These are phyloP conservation scores for Claviceps quebecensis DNA, from an alignment of 2,329 filamentous ascomycete species.

Conservation along the genomic window DNA sequence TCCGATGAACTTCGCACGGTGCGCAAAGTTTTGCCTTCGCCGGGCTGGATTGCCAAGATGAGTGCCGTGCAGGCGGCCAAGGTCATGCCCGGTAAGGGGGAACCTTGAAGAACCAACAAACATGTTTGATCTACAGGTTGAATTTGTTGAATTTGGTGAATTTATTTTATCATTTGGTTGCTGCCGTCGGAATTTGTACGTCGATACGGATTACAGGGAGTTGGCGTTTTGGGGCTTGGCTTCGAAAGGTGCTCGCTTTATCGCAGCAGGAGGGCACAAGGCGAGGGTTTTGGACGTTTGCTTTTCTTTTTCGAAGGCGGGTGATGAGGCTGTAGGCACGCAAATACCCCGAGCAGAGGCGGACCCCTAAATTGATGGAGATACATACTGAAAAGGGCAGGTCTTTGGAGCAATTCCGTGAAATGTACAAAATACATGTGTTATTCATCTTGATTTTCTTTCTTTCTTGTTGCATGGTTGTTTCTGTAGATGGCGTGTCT, in stretches of 20 bases:
- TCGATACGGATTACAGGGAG: neutral
- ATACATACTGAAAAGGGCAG: neutral
- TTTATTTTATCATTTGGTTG: neutral
- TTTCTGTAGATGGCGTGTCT: no score
- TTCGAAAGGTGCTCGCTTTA: neutral
- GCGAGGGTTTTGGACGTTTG: neutral
- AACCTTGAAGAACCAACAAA: slow-evolving; percentile 13
- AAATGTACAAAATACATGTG: neutral
- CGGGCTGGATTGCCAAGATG: slow-evolving; percentile 93
- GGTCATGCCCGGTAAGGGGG: slow-evolving; percentile 50
- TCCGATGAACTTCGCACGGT: slow-evolving; percentile 91
- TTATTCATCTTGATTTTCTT: neutral
- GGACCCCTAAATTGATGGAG: neutral
- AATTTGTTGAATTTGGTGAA: neutral
- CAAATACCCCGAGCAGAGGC: neutral
- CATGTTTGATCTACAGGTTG: neutral
- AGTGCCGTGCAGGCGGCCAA: slow-evolving; percentile 91
- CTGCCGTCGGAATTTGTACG: neutral
- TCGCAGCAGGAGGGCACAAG: neutral
- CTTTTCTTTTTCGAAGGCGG: neutral
- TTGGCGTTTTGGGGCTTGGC: neutral
- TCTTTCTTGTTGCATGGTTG: neutral
- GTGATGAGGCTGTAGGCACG: neutral
- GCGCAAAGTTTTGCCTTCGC: slow-evolving; percentile 77
- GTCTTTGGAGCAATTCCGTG: neutral